Evolutionary conservation across 1,284 basidiomycete genomes (phyloP), one percentile per base, ranked within the genome.

Genomic region (Fomitopsis betulina): DNA sequence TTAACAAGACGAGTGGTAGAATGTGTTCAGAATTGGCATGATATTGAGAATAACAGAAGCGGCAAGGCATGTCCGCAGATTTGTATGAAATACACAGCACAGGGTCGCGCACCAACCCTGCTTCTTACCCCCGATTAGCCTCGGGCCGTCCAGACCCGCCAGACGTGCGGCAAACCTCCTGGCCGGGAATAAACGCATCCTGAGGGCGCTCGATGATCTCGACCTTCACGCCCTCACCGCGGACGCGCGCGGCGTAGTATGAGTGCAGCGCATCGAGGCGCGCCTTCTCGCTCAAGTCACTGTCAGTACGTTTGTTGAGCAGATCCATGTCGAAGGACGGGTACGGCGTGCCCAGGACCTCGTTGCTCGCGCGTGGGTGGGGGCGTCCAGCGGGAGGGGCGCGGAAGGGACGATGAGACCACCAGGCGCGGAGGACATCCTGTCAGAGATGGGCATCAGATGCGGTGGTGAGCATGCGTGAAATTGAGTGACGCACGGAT

Each of bases 351-450:
- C 37, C 25, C 15, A 37, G n/a, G 40, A 9, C 35, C 23, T 43
- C 12, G 35, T n/a, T 21, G 54, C 15, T 39, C 47, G 35, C 25
- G 50, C n/a, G 35, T 15, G 35, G 2, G 35, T 15, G 35, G 35
- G 35, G 35, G 35, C 35, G 45, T 6, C 13, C 25, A 3, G 15
- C 6, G 13, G 12, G 49, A 2, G 49, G 23, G 15, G 35, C 13
- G 19, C 23, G 23, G 52, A 25, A 25, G 25, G 40, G 53, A 5
- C 45, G 58, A 13, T 10, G 49, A 33, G 56, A 54, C 47, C 40
- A 55, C 68, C 70, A 71, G 9, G 62, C 63, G 12, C 60, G 61
- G 9, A 68, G 43, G 43, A 70, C 57, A 33, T 65, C 63, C 66
- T 70, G 37, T 5, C 35, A 37, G 12, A 9, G 35, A 37, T 10